Conservation (phyloP, 2,329 filamentous ascomycete species). For the Emergomyces pasteurianus region DNA sequence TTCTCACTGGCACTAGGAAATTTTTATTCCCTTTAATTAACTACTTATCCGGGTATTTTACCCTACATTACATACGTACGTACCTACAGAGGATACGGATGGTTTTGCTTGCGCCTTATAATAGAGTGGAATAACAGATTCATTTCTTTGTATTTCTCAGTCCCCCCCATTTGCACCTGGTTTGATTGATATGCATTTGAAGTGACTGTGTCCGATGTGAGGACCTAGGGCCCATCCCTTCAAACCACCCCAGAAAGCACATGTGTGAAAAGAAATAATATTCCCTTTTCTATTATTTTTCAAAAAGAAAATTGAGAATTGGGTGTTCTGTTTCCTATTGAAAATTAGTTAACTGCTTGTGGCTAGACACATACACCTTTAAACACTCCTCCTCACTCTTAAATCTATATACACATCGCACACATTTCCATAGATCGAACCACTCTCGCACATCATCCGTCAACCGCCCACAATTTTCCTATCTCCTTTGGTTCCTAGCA, state of each 20-base stretch:
- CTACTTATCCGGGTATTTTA: neutral
- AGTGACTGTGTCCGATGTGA: neutral
- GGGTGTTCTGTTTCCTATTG: neutral
- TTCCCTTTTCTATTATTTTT: no score
- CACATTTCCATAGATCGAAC: neutral
- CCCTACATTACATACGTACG: neutral
- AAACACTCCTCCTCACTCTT: neutral
- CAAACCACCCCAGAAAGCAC: no score
- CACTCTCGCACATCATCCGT: neutral
- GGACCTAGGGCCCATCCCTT: neutral
- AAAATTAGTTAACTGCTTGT: neutral
- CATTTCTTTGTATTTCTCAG: neutral
- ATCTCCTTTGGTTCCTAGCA: conserved; percentile 8
- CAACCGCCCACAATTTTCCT: neutral
- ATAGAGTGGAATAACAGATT: neutral
- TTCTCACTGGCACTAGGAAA: neutral
- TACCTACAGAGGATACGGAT: neutral
- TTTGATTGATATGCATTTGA: neutral
- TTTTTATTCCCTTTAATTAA: neutral
- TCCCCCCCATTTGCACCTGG: neutral
- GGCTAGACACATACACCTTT: neutral
- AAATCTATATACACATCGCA: neutral
- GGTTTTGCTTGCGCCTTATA: neutral
- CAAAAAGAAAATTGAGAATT: no score
- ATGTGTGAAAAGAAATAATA: no score